Base-by-base conservation (phyloP, 2,329 filamentous ascomycete genomes). In the Aureobasidium sp. region DNA sequence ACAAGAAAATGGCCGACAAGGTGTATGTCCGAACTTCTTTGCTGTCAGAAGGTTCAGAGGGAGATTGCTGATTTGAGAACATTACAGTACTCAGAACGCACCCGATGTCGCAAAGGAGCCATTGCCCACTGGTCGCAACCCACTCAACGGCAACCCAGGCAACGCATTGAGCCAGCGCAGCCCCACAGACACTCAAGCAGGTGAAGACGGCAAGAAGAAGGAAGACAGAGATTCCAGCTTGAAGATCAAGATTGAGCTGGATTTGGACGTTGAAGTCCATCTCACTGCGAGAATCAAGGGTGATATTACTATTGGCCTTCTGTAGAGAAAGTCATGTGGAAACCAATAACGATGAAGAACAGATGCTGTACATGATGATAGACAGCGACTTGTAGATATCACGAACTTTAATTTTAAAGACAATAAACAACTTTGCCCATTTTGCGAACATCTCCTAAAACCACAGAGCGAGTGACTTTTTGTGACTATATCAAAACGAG, bases 251-350 rank as follows among this genome's bases (percentile, higher is more conserved):
- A 70, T 71, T 36, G 64, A 69, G 61, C 59, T 71, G 51, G 67
- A 71, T 52, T 59, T 71, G 46, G 69, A 70, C 17, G 67, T 71
- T n/a, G 69, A 71, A 57, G 64, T 71, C 4, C 69, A 71, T 55
- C 50, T 71, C 37, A 67, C 66, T 20, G 69, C 69, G 56, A 62
- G 68, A 44, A 65, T 70, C n/a, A 66, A 69, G 59, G 69, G 69
- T 47, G 69, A 71, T 50, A 67, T 71, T 15, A 68, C 67, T 8
- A 71, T 71, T 61, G 68, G 69, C 13, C 53, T 71, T 61, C 61
- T 71, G 66, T 70, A 65, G 66, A 41, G 24, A 27, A 46, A 4
- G 29, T 20, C 20, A 27, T 13, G 24, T 6, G 26, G 24, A 6
- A 47, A 13, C 9, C 17, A 47, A 47, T 47, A 15, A 29, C 29